Evolutionary conservation across 2,329 filamentous ascomycete genomes (phyloP), one percentile per base, ranked within the genome.

Genomic region (Ophiostoma australiae): DNA sequence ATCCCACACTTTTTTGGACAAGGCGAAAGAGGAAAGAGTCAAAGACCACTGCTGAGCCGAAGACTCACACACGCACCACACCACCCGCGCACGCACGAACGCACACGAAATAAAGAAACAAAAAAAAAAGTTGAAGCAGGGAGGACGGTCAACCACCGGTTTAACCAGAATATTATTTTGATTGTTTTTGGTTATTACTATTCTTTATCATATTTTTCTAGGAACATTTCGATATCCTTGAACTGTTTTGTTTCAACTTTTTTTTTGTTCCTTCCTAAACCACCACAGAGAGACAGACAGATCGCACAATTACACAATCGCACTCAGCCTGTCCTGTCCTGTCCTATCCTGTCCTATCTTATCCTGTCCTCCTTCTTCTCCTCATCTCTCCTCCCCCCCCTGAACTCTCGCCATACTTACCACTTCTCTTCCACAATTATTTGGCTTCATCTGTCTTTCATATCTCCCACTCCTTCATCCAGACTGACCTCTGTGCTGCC

Each of bases 1-100:
- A 67, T 67, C 66, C 66, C 66, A 67, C 66, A 41, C 66, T 67
- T 67, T 67, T 67, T 44, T 23, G 66, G 66, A 67, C 13, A 48
- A 41, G 66, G 66, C 39, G 10, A 66, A 39, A 39, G 63, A 66
- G 63, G n/a, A 66, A 39, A 39, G 63, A 66, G 63, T 66, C 63
- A 23, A 58, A 23, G 37, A 44, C 23, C 39, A 67, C 39, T 67
- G n/a, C 39, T 67, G 35, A 67, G 58, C 65, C 37, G 31, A 27
- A 67, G 23, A 48, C 66, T 27, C n/a, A 31, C 35, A 41, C 66
- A 67, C 66, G 66, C n/a, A 44, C 65, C 20, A 37, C 63, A 41
- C 39, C 39, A 41, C 39, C 39, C 39, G 39, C 31, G 33, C 27
- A 65, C 61, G 27, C 61, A 65, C 63, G 61, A 37, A 39, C 65